Conservation (phyloP, 257 asterid genomes). For the Henckelia pumila region DNA sequence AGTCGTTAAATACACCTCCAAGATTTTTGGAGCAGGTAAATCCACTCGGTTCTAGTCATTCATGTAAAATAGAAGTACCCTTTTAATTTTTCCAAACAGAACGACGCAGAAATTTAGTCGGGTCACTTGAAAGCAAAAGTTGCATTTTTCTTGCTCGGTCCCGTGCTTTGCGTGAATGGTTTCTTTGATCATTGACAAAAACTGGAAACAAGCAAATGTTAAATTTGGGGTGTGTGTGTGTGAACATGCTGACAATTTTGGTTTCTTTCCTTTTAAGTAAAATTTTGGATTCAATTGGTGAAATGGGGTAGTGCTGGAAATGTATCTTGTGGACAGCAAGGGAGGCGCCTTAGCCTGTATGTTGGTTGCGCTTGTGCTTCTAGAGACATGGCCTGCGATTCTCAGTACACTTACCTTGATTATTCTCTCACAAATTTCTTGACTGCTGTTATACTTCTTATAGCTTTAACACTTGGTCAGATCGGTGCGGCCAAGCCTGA, state of each 20-base stretch:
- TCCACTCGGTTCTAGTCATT: not conserved
- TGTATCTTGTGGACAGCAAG: not conserved
- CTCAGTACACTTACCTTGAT: constrained; percentile 52
- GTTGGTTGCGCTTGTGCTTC: constrained; percentile 39
- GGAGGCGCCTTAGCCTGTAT: constrained; percentile 28
- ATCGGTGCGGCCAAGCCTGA: constrained; percentile 34
- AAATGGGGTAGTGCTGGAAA: not conserved
- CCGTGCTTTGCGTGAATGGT: too few relatives aligned
- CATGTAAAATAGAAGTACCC: not conserved
- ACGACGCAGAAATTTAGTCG: too few relatives aligned
- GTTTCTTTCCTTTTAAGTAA: too few relatives aligned
- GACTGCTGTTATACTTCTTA: constrained; percentile 46
- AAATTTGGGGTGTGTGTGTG: too few relatives aligned
- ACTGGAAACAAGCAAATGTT: not conserved
- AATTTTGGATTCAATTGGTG: not conserved
- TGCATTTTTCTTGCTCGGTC: not conserved
- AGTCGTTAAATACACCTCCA: not conserved
- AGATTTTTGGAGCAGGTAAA: not conserved
- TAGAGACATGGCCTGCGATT: constrained; percentile 58
- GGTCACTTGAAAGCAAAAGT: not conserved
- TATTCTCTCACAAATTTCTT: constrained; percentile 44
- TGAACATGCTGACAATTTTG: too few relatives aligned
- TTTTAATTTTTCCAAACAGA: not conserved
- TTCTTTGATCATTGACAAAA: not conserved
- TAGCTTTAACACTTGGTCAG: constrained; percentile 51